Conservation (phyloP, 352 stramenopile species). For the Globisporangium heterothallicum region DNA sequence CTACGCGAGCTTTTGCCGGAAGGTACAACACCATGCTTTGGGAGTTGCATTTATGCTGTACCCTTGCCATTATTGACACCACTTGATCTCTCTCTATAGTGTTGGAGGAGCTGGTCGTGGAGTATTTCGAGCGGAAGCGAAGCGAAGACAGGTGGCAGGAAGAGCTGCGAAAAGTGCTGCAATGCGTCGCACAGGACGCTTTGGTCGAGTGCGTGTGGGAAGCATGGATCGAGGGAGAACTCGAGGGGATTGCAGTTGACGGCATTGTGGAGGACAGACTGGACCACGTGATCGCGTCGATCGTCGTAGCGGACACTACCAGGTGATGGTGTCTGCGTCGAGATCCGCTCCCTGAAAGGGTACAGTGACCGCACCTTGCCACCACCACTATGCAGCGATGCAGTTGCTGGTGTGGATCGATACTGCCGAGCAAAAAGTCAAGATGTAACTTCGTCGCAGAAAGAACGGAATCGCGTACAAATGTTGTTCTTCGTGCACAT, state of each 20-base stretch:
- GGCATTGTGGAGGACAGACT: slow-evolving; percentile 5
- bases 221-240: neutral
- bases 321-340: no score
- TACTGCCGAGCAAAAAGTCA: no score
- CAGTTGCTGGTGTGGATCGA: no score
- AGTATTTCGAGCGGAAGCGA: slow-evolving; percentile 6
- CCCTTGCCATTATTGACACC: neutral
- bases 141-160: neutral
- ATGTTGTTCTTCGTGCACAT: no score
- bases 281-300: neutral
- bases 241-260: slow-evolving; percentile 1
- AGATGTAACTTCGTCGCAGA: no score
- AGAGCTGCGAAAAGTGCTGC: slow-evolving; percentile 5
- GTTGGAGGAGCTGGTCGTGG: slow-evolving; percentile 1
- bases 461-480: no score
- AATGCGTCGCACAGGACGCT: neutral
- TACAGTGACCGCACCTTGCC: neutral
- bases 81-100: neutral
- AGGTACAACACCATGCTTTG: slow-evolving; percentile 25
- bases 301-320: neutral
- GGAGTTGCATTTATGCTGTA: no score
- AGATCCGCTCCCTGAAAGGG: neutral
- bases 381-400: no score
- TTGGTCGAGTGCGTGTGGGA: slow-evolving; percentile 1
- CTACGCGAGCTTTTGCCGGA: slow-evolving; percentile 27